Percentiles rank a stretch among this genome's conserved stretches.
These are phyloP conservation scores for Kregervanrija pseudodelftensis DNA, from an alignment of 805 yeast species.

Conservation along the genomic window DNA sequence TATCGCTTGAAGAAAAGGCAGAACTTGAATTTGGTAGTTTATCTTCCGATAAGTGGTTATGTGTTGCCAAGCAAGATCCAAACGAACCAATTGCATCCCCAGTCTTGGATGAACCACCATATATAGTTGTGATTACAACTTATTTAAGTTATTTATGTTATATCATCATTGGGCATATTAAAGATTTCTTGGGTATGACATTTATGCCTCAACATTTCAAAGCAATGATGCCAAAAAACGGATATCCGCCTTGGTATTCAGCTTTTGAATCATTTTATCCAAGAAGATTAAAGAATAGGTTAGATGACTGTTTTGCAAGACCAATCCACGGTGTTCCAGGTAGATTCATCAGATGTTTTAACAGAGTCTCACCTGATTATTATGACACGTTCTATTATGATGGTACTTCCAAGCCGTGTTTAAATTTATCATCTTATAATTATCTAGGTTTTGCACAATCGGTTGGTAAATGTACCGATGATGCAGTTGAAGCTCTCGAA, in stretches of 20 bases:
- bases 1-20: constrained; percentile 29
- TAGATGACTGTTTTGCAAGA: constrained; percentile 91
- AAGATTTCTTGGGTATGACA: constrained; percentile 78
- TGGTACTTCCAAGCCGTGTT: constrained; percentile 69
- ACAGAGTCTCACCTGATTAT: constrained; percentile 63
- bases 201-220: constrained; percentile 60
- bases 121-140: constrained; percentile 69
- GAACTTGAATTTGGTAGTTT: constrained; percentile 71
- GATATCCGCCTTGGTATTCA: constrained; percentile 93
- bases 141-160: constrained; percentile 79
- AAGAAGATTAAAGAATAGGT: constrained; percentile 82
- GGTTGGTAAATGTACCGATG: constrained; percentile 82
- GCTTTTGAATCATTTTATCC: constrained; percentile 91
- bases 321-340: constrained; percentile 99
- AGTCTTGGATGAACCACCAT: constrained; percentile 79
- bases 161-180: constrained; percentile 82
- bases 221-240: constrained; percentile 70
- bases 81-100: constrained; percentile 56
- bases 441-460: constrained; percentile 97
- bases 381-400: constrained; percentile 62
- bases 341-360: constrained; percentile 74
- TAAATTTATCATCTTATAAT: constrained; percentile 86
- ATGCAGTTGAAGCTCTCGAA: constrained; percentile 55
- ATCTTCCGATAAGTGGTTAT: constrained; percentile 57
- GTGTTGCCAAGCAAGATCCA: constrained; percentile 50